phyloP scores from a whole-genome alignment of 257 asterid genomes.

The Solanum ossicruentum region DNA sequence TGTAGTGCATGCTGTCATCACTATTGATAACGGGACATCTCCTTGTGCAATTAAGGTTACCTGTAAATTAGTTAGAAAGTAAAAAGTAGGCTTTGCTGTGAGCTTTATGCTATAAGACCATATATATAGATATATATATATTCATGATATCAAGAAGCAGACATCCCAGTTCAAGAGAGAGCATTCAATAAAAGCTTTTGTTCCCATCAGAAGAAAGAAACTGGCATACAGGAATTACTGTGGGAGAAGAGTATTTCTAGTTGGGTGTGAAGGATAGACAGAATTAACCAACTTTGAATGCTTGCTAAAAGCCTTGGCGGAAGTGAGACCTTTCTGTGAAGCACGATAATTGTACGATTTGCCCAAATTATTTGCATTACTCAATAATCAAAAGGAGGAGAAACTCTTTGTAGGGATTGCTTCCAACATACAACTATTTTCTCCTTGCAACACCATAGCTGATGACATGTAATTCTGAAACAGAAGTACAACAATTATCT shows the following conservation, averaged over 20 bases:
- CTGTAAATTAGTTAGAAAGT: constrained; percentile 51
- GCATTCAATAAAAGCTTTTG: background rate
- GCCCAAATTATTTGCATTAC: background rate
- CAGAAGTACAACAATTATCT: no score
- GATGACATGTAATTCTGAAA: no score
- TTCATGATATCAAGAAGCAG: background rate
- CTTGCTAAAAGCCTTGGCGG: background rate
- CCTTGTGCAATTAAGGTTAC: constrained; percentile 89
- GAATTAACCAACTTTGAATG: background rate
- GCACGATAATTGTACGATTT: background rate
- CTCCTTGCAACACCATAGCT: background rate
- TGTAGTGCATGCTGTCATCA: constrained; percentile 82
- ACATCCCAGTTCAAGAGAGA: background rate
- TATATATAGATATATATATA: background rate
- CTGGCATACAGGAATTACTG: background rate
- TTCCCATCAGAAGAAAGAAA: background rate
- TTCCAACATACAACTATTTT: background rate
- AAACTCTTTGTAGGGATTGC: background rate
- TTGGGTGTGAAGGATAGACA: background rate
- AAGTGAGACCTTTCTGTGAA: background rate
- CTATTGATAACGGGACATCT: constrained; percentile 78
- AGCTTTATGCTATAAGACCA: background rate
- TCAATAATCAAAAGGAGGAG: background rate
- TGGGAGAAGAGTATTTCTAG: background rate
- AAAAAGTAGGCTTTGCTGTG: constrained; percentile 5